Evolutionary conservation across 306 rosid genomes (phyloP).

Genomic region (Notholithocarpus densiflorus): DNA sequence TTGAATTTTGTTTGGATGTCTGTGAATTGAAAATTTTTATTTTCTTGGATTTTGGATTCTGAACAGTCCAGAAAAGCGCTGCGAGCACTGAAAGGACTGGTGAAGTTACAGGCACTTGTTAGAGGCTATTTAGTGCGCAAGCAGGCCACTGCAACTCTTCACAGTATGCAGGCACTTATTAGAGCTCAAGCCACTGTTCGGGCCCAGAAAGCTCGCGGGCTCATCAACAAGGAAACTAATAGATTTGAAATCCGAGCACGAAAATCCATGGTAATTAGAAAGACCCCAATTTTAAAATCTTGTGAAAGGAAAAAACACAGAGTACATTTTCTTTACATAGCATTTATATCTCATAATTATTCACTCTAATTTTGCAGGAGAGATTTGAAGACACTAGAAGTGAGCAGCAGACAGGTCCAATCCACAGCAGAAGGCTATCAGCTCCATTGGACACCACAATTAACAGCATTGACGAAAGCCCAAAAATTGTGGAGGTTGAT

Average conservation of each 20-base stretch:
- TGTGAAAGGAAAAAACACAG: background rate
- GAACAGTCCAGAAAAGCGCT: conserved; percentile 83
- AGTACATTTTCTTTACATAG: background rate
- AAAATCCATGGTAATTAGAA: conserved; percentile 55
- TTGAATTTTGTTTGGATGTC: background rate
- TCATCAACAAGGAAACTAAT: conserved; percentile 30
- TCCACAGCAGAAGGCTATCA: conserved; percentile 64
- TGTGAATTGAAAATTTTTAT: background rate
- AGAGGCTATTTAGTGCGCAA: conserved; percentile 86
- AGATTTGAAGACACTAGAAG: conserved; percentile 63
- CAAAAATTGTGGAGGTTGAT: conserved; percentile 87
- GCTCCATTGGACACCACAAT: conserved; percentile 50
- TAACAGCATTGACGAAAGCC: conserved; percentile 51
- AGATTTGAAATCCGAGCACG: conserved; percentile 54
- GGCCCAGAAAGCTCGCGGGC: conserved; percentile 51
- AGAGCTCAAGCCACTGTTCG: conserved; percentile 83
- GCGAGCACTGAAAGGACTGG: conserved; percentile 84
- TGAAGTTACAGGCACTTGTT: conserved; percentile 82
- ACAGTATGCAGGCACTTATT: conserved; percentile 78
- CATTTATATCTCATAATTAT: background rate
- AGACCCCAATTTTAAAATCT: conserved; percentile 12
- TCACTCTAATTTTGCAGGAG: conserved; percentile 43
- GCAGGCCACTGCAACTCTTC: conserved; percentile 76
- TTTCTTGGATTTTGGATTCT: background rate
- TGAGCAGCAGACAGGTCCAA: conserved; percentile 47